phyloP scores from a whole-genome alignment of 306 rosid species.

The Cicer cuneatum region DNA sequence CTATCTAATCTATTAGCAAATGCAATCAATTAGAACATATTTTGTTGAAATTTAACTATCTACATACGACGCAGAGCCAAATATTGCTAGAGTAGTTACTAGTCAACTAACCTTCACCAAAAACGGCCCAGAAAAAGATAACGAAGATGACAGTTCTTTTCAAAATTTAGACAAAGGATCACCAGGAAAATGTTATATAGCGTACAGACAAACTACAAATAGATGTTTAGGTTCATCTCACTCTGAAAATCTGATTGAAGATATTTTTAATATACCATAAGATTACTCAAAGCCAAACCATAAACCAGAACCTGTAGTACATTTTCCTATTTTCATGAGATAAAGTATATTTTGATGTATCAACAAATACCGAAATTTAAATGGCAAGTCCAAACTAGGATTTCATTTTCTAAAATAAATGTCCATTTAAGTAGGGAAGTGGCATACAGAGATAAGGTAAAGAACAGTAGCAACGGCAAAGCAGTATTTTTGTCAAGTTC shows the following conservation, averaged over 20 bases:
- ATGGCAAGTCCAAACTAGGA: slow-evolving; percentile 6
- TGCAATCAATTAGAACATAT: slow-evolving; percentile 7
- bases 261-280: background rate
- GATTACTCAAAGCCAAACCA: slow-evolving; percentile 2
- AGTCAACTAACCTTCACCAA: background rate
- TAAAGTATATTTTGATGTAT: slow-evolving; percentile 19
- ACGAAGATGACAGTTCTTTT: background rate
- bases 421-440: slow-evolving; percentile 33
- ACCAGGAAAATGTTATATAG: background rate
- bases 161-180: background rate
- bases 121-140: background rate
- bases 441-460: background rate
- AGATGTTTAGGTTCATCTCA: background rate
- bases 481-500: slow-evolving; percentile 36
- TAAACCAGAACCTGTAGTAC: slow-evolving; percentile 8
- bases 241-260: slow-evolving; percentile 1
- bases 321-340: background rate
- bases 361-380: slow-evolving; percentile 8
- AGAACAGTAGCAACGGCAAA: slow-evolving; percentile 35
- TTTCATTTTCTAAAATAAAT: slow-evolving; percentile 25
- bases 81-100: background rate
- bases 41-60: background rate
- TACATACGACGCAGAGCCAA: background rate
- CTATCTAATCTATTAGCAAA: background rate
- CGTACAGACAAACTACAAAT: background rate